These are phyloP conservation scores for Emmonsiellopsis sp. DNA, from an alignment of 2,329 filamentous ascomycete species.

Conservation along the genomic window DNA sequence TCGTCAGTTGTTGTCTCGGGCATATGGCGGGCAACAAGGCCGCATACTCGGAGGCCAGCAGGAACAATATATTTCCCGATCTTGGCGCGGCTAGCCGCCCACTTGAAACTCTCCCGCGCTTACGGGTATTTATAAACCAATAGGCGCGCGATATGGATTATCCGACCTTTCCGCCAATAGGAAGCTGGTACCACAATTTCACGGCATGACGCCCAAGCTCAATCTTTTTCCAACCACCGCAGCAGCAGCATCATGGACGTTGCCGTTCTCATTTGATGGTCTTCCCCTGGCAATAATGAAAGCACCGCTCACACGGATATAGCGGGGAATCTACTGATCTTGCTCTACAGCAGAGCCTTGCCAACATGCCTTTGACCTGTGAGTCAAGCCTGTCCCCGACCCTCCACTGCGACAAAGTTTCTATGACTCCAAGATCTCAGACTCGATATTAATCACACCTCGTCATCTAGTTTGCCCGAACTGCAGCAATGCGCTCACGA, in stretches of 20 bases:
- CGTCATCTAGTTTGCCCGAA: conserved; percentile 37
- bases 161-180: no score
- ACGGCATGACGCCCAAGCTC: not conserved
- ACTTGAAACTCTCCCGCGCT: no score
- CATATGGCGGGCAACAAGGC: no score
- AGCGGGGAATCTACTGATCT: not conserved
- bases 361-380: conserved; percentile 31
- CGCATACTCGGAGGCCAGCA: no score
- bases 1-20: no score
- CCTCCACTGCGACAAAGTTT: not conserved
- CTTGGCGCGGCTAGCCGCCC: no score
- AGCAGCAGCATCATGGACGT: no score
- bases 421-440: conserved; percentile 2
- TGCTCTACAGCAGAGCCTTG: not conserved
- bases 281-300: not conserved
- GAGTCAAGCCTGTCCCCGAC: conserved; percentile 9
- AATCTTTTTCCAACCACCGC: not conserved
- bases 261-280: not conserved
- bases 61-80: no score
- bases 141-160: no score
- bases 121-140: no score
- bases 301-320: not conserved
- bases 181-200: not conserved
- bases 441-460: conserved; percentile 3
- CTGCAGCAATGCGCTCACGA: conserved; percentile 40